These are phyloP conservation scores for Hypoxylon rickii DNA, from an alignment of 495 filamentous ascomycete species.

Conservation along the genomic window DNA sequence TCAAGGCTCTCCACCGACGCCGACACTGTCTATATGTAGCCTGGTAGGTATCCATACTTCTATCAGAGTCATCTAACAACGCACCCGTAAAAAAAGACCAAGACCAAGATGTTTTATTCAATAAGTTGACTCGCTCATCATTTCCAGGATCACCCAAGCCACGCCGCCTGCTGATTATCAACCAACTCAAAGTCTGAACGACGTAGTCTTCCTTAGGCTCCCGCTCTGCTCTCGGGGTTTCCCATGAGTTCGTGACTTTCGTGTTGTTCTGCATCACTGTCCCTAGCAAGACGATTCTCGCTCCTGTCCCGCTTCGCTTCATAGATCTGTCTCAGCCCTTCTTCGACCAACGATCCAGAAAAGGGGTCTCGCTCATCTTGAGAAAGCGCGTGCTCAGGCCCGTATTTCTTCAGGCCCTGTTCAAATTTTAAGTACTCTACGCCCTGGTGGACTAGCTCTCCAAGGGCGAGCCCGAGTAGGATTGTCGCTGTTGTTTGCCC, in stretches of 20 bases:
- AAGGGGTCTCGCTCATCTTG: neutral
- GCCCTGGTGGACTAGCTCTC: slow-evolving; percentile 33
- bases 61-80: too few species aligned
- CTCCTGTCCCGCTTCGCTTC: neutral
- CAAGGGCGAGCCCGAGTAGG: slow-evolving; percentile 37
- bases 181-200: too few species aligned
- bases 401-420: slow-evolving; percentile 13
- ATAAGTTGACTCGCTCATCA: too few species aligned
- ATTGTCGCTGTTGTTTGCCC: slow-evolving; percentile 45
- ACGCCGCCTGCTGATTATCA: too few species aligned
- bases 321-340: slow-evolving; percentile 3
- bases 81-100: too few species aligned
- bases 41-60: too few species aligned
- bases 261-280: neutral
- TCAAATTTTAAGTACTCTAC: slow-evolving; percentile 41
- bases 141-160: too few species aligned
- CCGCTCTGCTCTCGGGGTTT: neutral
- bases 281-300: slow-evolving; percentile 4
- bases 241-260: slow-evolving; percentile 25
- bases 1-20: too few species aligned
- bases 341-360: slow-evolving; percentile 1
- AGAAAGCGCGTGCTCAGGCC: slow-evolving; percentile 9
- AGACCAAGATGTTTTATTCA: too few species aligned
- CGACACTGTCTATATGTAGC: too few species aligned
- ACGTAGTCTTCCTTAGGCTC: neutral